Conservation (phyloP, 1,284 basidiomycete genomes). For the Boletus semigastroideus region DNA sequence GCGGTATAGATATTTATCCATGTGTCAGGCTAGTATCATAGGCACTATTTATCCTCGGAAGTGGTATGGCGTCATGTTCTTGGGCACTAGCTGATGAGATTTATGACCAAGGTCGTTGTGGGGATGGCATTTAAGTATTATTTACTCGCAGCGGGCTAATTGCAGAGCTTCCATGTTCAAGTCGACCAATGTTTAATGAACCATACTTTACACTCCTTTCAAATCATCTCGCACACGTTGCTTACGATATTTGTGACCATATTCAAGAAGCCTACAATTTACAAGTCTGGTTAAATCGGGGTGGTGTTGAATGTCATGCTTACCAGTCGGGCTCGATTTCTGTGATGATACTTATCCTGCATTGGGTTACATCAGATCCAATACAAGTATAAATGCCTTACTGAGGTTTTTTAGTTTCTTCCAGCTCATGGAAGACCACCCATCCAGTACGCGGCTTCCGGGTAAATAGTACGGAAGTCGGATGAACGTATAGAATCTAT, state of each 20-base stretch:
- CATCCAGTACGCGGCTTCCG: slow-evolving; percentile 86
- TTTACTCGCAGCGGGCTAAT: no score
- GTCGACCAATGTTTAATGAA: no score
- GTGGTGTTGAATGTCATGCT: slow-evolving; percentile 7
- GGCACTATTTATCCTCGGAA: no score
- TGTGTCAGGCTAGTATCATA: no score
- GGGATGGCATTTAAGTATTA: no score
- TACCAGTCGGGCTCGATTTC: slow-evolving; percentile 65
- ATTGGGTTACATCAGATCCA: slow-evolving; percentile 5
- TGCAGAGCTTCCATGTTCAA: no score
- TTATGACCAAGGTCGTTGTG: no score
- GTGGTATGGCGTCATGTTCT: no score
- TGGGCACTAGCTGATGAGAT: no score
- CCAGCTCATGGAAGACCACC: slow-evolving; percentile 95
- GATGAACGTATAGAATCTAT: slow-evolving; percentile 87
- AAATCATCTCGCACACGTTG: slow-evolving; percentile 21
- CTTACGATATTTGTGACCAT: slow-evolving; percentile 48
- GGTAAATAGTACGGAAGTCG: slow-evolving; percentile 93
- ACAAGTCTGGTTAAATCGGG: slow-evolving; percentile 1
- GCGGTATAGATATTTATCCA: no score
- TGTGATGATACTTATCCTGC: slow-evolving; percentile 54
- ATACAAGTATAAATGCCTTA: slow-evolving; percentile 38
- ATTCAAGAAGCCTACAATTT: slow-evolving; percentile 43
- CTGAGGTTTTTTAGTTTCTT: slow-evolving; percentile 93
- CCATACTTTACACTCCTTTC: background rate